Conservation (phyloP, 208 protist species). For the Balamuthia mandrillaris region DNA sequence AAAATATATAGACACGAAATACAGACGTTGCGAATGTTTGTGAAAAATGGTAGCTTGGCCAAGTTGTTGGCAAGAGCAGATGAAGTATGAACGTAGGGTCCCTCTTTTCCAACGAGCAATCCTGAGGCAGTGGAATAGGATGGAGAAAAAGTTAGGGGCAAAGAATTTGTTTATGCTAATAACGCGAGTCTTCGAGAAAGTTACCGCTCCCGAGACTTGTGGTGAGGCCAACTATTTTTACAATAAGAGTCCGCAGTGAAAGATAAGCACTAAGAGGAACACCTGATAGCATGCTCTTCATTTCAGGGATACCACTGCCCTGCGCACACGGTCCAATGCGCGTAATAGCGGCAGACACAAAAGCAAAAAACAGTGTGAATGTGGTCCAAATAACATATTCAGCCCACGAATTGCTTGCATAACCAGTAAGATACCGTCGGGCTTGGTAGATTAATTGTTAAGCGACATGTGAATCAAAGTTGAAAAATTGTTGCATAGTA, state of each 20-base stretch:
- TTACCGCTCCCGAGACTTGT: neutral
- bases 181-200: neutral
- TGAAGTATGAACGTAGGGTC: conserved; percentile 62
- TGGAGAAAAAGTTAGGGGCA: conserved; percentile 2
- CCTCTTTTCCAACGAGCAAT: conserved; percentile 55
- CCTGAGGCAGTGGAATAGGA: neutral
- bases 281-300: conserved; percentile 35
- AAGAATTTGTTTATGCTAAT: neutral
- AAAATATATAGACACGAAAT: neutral
- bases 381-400: no score
- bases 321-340: neutral
- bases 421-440: no score
- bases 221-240: neutral
- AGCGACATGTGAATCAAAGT: no score
- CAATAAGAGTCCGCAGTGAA: neutral
- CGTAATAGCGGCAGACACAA: no score
- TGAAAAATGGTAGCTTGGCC: conserved; percentile 38
- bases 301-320: conserved; percentile 20
- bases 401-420: no score
- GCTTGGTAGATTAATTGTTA: no score
- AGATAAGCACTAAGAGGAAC: conserved; percentile 16
- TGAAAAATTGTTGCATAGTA: no score
- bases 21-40: neutral
- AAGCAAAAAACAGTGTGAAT: no score
- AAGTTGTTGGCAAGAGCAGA: conserved; percentile 42